A percentile compares a stretch with the other conserved stretches of the same genome.
phyloP scores from a whole-genome alignment of 2,329 filamentous ascomycete species.

The Coniochaeta sp. region DNA sequence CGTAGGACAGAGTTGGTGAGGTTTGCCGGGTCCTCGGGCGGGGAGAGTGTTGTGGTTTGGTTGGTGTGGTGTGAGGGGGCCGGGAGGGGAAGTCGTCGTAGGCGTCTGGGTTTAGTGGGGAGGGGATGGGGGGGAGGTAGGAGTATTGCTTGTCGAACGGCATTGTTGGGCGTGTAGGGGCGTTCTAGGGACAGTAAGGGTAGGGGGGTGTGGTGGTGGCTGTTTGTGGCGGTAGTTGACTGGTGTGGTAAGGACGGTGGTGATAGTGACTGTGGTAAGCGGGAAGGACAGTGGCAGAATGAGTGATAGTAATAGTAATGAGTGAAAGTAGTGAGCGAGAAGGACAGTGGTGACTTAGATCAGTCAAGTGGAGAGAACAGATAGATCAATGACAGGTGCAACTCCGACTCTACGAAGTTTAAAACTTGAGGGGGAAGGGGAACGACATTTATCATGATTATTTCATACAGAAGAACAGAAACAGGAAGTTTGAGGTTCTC shows the following conservation, averaged over 20 bases:
- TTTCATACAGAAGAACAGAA: no score
- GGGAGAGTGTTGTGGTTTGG: background rate
- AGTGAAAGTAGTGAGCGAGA: no score
- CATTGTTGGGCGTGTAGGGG: no score
- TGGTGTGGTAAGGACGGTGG: no score
- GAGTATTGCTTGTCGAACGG: background rate
- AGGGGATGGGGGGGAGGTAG: conserved; percentile 18
- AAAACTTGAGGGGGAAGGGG: background rate
- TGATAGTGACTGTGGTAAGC: background rate
- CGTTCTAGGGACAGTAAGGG: no score
- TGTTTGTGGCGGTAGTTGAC: background rate
- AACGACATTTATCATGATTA: background rate
- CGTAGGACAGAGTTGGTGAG: conserved; percentile 25
- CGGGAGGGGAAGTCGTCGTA: background rate
- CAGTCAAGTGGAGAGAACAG: background rate
- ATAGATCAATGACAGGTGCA: background rate
- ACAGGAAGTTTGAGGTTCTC: no score
- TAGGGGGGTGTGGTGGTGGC: background rate
- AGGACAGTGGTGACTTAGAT: background rate
- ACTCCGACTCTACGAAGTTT: background rate
- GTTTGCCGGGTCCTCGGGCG: conserved; percentile 4
- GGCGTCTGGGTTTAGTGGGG: conserved; percentile 17
- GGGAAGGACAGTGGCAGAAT: no score
- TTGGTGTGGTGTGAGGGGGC: background rate
- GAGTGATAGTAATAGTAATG: no score